Evolutionary conservation across 257 asterid species (phyloP).

Genomic region (Fraxinus excelsior): DNA sequence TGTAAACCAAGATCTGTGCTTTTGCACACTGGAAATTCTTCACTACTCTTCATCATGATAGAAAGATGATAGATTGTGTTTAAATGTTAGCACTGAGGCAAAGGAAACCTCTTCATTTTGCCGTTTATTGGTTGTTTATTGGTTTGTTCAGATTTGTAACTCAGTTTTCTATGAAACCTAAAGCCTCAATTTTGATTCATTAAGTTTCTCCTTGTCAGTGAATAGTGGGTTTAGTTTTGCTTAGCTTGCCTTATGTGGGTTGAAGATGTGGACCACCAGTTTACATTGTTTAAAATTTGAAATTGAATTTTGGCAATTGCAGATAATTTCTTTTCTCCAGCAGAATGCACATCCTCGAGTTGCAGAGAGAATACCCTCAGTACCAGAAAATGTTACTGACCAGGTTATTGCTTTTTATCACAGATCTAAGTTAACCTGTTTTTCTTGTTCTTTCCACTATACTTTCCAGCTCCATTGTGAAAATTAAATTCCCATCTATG

Average conservation of each 20-base stretch:
- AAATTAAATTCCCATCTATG: background rate
- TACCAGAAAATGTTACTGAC: conserved; percentile 96
- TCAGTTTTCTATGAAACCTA: background rate
- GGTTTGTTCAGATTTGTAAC: background rate
- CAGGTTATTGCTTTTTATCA: conserved; percentile 50
- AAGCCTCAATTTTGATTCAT: background rate
- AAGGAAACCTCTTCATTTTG: background rate
- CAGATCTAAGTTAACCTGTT: background rate
- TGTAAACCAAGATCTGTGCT: background rate
- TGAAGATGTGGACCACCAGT: background rate
- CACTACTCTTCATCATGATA: background rate
- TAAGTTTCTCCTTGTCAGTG: background rate
- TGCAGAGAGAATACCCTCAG: conserved; percentile 76
- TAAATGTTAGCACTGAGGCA: background rate
- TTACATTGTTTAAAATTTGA: background rate
- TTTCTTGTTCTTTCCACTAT: background rate
- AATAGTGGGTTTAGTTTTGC: background rate
- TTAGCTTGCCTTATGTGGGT: background rate
- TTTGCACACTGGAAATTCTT: background rate
- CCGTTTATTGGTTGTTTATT: conserved; percentile 1
- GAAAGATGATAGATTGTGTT: conserved; percentile 1
- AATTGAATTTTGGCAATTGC: conserved; percentile 33
- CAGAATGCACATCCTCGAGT: conserved; percentile 98
- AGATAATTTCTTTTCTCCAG: conserved; percentile 92
- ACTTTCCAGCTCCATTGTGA: background rate